A percentile compares a stretch with the other conserved stretches of the same genome.
Evolutionary conservation across 2,329 filamentous ascomycete genomes (phyloP).

Genomic region (Cytospora mali): DNA sequence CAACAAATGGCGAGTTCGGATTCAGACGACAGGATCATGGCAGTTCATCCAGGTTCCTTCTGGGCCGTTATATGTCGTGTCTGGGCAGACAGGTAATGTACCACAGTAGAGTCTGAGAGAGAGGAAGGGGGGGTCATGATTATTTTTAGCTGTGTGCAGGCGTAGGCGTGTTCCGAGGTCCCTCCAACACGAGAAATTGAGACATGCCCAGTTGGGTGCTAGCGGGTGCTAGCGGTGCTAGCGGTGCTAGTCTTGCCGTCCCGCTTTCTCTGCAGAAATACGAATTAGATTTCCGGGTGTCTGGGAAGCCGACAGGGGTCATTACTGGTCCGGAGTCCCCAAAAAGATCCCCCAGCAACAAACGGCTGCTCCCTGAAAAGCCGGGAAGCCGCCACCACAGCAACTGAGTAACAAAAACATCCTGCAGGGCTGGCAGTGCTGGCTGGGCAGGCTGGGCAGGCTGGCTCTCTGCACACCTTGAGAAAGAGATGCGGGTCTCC

Average conservation of each 20-base stretch:
- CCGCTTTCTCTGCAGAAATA: background rate
- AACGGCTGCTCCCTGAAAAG: background rate
- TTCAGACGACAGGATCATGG: background rate
- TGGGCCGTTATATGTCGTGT: background rate
- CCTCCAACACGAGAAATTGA: conserved; percentile 28
- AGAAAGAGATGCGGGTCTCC: background rate
- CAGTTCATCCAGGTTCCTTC: background rate
- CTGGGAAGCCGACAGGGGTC: background rate
- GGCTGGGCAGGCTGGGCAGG: no score
- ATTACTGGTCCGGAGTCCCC: background rate
- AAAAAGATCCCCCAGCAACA: background rate
- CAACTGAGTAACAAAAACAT: background rate
- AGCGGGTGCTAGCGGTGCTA: no score
- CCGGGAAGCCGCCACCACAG: conserved; percentile 5
- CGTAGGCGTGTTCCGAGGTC: no score
- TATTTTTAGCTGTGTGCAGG: conserved; percentile 30
- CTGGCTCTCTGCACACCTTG: no score
- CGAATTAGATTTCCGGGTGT: conserved; percentile 9
- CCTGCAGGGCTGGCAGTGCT: background rate
- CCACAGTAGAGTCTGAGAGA: background rate
- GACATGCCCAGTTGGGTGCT: conserved; percentile 21
- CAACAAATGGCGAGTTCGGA: background rate
- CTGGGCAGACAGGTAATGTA: no score
- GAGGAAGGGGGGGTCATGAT: no score
- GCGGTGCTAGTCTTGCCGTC: conserved; percentile 3